Evolutionary conservation across 805 yeast species (phyloP).

Genomic region (Clavispora santaluciae): DNA sequence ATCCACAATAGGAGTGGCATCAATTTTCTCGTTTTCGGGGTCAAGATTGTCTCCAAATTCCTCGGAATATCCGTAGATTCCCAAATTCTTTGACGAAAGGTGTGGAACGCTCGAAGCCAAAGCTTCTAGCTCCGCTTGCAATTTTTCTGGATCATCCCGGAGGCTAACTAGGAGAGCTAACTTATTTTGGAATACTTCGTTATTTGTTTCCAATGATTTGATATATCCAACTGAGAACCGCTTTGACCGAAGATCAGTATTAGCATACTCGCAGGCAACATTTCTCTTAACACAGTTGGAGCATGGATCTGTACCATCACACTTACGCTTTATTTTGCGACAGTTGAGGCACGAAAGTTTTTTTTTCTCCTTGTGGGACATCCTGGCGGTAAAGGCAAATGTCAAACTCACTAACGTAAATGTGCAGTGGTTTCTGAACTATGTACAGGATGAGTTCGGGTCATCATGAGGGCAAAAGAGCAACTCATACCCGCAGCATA

Average conservation of each 20-base stretch:
- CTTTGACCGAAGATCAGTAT: conserved; percentile 14
- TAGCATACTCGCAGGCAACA: conserved; percentile 12
- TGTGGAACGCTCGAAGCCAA: conserved; percentile 9
- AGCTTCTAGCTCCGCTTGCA: conserved; percentile 12
- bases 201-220: conserved; percentile 15
- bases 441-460: too few species aligned
- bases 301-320: conserved; percentile 16
- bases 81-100: not conserved
- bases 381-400: not conserved
- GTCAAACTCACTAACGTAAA: too few species aligned
- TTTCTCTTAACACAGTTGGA: conserved; percentile 11
- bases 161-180: conserved; percentile 11
- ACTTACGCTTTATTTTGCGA: conserved; percentile 15
- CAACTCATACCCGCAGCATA: too few species aligned
- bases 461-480: too few species aligned
- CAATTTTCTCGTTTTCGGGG: conserved; percentile 4
- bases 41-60: conserved; percentile 4
- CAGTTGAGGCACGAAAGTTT: conserved; percentile 15
- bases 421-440: too few species aligned
- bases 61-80: not conserved
- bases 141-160: conserved; percentile 11
- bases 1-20: conserved; percentile 5
- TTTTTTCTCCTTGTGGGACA: conserved; percentile 1
- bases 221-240: conserved; percentile 15
- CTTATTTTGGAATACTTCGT: conserved; percentile 11